Conservation (phyloP, 2,329 filamentous ascomycete species). For the Colletotrichum euphorbiae region DNA sequence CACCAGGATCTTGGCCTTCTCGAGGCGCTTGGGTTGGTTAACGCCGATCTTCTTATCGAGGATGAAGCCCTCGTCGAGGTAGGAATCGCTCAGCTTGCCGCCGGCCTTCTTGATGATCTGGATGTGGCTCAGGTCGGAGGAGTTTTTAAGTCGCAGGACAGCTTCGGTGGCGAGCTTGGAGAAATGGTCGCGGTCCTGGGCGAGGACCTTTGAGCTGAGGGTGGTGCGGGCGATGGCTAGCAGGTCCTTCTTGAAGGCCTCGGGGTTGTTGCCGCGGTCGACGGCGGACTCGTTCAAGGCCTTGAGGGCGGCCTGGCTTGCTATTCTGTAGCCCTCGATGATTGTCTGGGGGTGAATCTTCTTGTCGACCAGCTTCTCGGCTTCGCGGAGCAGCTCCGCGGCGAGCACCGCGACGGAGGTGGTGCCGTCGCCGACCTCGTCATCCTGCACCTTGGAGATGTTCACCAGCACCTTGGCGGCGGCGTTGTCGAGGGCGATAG, state of each 20-base stretch:
- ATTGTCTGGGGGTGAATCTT: slow-evolving; percentile 99
- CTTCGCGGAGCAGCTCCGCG: slow-evolving; percentile 93
- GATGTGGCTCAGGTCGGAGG: slow-evolving; percentile 95
- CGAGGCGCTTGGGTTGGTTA: slow-evolving; percentile 96
- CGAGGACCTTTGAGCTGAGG: slow-evolving; percentile 95
- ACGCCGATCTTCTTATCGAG: slow-evolving; percentile 99
- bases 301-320: slow-evolving; percentile 85
- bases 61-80: slow-evolving; percentile 98
- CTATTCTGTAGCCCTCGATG: slow-evolving; percentile 99
- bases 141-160: slow-evolving; percentile 88
- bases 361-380: slow-evolving; percentile 95
- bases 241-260: slow-evolving; percentile 90
- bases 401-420: slow-evolving; percentile 97
- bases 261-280: slow-evolving; percentile 86
- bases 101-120: slow-evolving; percentile 99
- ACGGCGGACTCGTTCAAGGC: slow-evolving; percentile 87
- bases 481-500: slow-evolving; percentile 97
- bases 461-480: slow-evolving; percentile 98
- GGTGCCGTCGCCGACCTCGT: slow-evolving; percentile 97
- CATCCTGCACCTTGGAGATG: slow-evolving; percentile 99
- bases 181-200: slow-evolving; percentile 94
- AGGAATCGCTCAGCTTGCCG: slow-evolving; percentile 96
- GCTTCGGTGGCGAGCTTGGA: slow-evolving; percentile 90
- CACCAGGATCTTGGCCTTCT: slow-evolving; percentile 98
- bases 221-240: slow-evolving; percentile 93